phyloP scores from a whole-genome alignment of 306 rosid species.

The Cicer bijugum region DNA sequence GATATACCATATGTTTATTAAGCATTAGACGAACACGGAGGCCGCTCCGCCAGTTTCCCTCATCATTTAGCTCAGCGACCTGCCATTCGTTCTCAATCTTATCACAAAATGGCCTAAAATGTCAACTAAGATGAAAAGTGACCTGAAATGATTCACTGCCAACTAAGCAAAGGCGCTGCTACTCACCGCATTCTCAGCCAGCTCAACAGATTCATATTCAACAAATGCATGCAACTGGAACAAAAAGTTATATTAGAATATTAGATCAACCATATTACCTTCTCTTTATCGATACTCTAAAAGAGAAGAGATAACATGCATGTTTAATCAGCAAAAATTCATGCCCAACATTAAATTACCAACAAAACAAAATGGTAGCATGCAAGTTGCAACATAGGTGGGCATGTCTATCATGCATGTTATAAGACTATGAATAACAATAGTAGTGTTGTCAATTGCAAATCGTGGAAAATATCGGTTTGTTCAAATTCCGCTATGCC shows the following conservation, averaged over 20 bases:
- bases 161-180: conserved; percentile 38
- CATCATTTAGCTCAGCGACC: conserved; percentile 90
- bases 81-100: conserved; percentile 51
- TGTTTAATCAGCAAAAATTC: conserved; percentile 35
- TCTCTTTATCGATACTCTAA: conserved; percentile 37
- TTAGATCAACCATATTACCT: conserved; percentile 49
- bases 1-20: conserved; percentile 64
- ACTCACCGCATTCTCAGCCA: conserved; percentile 98
- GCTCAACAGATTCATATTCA: conserved; percentile 88
- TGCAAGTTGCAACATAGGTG: conserved; percentile 32
- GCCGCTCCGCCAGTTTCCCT: conserved; percentile 93
- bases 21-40: conserved; percentile 88
- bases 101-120: conserved; percentile 35
- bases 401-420: conserved; percentile 22
- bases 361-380: conserved; percentile 28
- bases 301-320: conserved; percentile 36
- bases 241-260: conserved; percentile 47
- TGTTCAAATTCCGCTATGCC: too few species aligned
- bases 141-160: conserved; percentile 33
- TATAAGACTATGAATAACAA: background rate
- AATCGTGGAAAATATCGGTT: too few species aligned
- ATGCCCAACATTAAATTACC: conserved; percentile 35
- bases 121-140: conserved; percentile 33
- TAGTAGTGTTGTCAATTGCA: too few species aligned
- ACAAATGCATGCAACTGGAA: conserved; percentile 97